Evolutionary conservation across 768 basidiomycete species (phyloP).

Genomic region (Lactarius quietus): DNA sequence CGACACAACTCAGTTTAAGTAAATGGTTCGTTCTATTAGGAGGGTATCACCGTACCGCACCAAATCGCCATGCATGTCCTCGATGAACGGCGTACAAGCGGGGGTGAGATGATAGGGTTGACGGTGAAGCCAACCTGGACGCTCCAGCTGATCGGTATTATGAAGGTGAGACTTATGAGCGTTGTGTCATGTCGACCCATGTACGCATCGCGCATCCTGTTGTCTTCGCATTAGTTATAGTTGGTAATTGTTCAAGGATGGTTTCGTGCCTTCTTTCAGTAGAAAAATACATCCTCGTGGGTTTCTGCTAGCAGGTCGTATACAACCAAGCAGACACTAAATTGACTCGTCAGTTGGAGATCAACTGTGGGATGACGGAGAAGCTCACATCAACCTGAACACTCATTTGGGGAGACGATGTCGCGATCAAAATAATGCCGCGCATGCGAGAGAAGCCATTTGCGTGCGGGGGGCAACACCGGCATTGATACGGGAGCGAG

Average conservation of each 20-base stretch:
- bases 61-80: slow-evolving; percentile 87
- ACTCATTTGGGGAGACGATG: slow-evolving; percentile 87
- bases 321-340: slow-evolving; percentile 80
- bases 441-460: slow-evolving; percentile 80
- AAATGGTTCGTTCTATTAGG: neutral
- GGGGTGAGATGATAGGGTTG: slow-evolving; percentile 79
- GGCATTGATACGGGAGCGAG: slow-evolving; percentile 83
- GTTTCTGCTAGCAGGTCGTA: slow-evolving; percentile 80
- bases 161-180: slow-evolving; percentile 85
- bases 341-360: neutral
- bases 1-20: neutral
- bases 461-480: slow-evolving; percentile 87
- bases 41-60: slow-evolving; percentile 48
- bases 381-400: slow-evolving; percentile 75
- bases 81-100: slow-evolving; percentile 86
- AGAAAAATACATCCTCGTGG: slow-evolving; percentile 83
- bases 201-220: slow-evolving; percentile 84
- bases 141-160: slow-evolving; percentile 83
- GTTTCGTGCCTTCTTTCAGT: slow-evolving; percentile 61
- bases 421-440: slow-evolving; percentile 73
- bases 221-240: neutral
- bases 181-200: slow-evolving; percentile 87
- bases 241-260: neutral
- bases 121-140: slow-evolving; percentile 92
- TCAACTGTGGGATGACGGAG: slow-evolving; percentile 13